Evolutionary conservation across 331 rosid species (phyloP).

Genomic region (Arachis monticola): DNA sequence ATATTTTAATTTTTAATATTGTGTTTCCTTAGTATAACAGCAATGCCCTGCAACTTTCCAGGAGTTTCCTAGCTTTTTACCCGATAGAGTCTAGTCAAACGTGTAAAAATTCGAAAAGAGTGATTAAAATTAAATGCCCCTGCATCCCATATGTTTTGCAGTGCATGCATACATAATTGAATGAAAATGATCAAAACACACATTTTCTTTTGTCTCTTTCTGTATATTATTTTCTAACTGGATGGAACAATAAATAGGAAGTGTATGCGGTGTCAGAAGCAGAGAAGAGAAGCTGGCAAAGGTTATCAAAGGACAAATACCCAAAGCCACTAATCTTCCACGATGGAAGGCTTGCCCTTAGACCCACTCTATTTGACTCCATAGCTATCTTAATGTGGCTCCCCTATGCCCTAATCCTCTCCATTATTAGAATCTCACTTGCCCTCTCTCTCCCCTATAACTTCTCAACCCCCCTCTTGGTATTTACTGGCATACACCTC

Average conservation of each 20-base stretch:
- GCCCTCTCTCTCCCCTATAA: slow-evolving; percentile 51
- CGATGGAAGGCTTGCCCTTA: slow-evolving; percentile 69
- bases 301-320: slow-evolving; percentile 51
- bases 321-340: slow-evolving; percentile 67
- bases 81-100: not conserved
- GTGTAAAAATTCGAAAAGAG: not conserved
- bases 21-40: too few relatives aligned
- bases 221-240: too few relatives aligned
- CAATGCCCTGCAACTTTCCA: not conserved
- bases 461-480: slow-evolving; percentile 50
- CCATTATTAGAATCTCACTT: slow-evolving; percentile 46
- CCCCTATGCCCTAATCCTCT: slow-evolving; percentile 49
- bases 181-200: not conserved
- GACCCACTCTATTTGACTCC: slow-evolving; percentile 49
- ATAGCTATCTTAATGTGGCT: slow-evolving; percentile 61
- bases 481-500: slow-evolving; percentile 47
- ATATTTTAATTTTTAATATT: too few relatives aligned
- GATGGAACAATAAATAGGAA: slow-evolving; percentile 53
- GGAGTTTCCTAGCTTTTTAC: not conserved
- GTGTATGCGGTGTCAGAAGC: slow-evolving; percentile 52
- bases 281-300: slow-evolving; percentile 72
- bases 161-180: not conserved
- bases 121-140: not conserved
- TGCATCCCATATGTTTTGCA: not conserved
- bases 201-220: not conserved